Evolutionary conservation across 768 basidiomycete species (phyloP), one percentile per base, ranked within the genome.

Genomic region (Tubosaeta sp.): DNA sequence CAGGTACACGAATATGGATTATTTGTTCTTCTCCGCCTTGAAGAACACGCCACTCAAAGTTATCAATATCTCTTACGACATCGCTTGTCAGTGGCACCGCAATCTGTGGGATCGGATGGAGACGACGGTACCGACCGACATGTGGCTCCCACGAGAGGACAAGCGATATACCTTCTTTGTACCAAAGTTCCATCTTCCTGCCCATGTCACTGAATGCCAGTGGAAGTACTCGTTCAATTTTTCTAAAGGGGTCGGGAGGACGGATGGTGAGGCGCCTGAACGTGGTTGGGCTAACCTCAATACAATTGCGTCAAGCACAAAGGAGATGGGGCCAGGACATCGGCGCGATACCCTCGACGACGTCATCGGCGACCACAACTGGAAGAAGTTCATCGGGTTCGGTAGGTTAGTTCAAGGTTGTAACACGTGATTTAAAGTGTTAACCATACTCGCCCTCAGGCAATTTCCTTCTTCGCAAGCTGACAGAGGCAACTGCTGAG

Each of bases 401-500:
- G n/a, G 34, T 35, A 35, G 8, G 12, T 14, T n/a, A 35, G 3
- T 35, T n/a, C n/a, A n/a, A n/a, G n/a, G n/a, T n/a, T n/a, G n/a
- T n/a, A n/a, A n/a, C n/a, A n/a, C n/a, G n/a, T n/a, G n/a, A 13
- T 32, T 32, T 32, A 2, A 7, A 14, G 31, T 32, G 31, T 32
- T 32, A 9, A 10, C 10, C 8, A 32, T 32, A 10, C 13, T 16
- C 31, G 13, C 8, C 31, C 31, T 32, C n/a, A 51, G 51, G 50
- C 1, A 18, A 25, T 4, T 13, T 29, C 0, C 13, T 53, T 12
- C 30, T 46, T 1, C 12, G 5, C 6, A 57, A 51, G 18, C n/a
- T 51, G 1, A 52, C 3, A 6, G 46, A 50, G 25, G 50, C 46
- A 0, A 22, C 54, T 0, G 50, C 53, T 0, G 31, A 59, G 30